Evolutionary conservation across 1,284 basidiomycete species (phyloP), one percentile per base, ranked within the genome.

Genomic region (Anthracocystis setariae): DNA sequence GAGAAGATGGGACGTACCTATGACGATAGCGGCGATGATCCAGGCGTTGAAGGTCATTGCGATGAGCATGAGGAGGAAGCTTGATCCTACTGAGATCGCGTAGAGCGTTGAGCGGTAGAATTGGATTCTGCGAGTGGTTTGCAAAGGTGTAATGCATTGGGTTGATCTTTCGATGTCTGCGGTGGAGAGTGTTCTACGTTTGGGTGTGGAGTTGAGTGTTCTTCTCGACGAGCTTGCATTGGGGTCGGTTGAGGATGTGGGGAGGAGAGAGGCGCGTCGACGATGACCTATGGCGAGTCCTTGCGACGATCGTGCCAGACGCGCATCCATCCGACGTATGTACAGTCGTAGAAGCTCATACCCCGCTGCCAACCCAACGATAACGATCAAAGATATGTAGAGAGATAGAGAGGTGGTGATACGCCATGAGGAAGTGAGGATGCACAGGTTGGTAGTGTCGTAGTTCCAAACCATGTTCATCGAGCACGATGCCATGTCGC

Each of bases 11-110:
- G 1, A 52, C 68, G 59, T 63, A 73, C 77, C 77, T 5, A 49
- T 18, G 5, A 79, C 68, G 38, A 79, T 75, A 2, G 68, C 73
- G 5, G 25, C 57, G 13, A 77, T 69, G 10, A 79, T 37, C 29
- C 46, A 79, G 0, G 62, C 67, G 47, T 79, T 79, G 57, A 78
- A 79, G 2, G 76, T 75, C 78, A 79, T 79, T 18, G 65, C 64
- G 0, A 78, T 58, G 23, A 79, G 48, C 78, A 79, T 79, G 9
- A 79, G 44, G 17, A 62, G 38, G 21, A 77, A 75, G n/a, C 72
- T 64, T 12, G 78, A 39, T 1, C 42, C 45, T 9, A 77, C 62
- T 7, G 51, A 53, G 0, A 40, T 20, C 25, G 74, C 76, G 46
- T 79, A 78, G 12, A 77, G 37, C 0, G 25, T 32, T 3, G 69